Conservation (phyloP, 306 rosid genomes). For the Senna siamea region DNA sequence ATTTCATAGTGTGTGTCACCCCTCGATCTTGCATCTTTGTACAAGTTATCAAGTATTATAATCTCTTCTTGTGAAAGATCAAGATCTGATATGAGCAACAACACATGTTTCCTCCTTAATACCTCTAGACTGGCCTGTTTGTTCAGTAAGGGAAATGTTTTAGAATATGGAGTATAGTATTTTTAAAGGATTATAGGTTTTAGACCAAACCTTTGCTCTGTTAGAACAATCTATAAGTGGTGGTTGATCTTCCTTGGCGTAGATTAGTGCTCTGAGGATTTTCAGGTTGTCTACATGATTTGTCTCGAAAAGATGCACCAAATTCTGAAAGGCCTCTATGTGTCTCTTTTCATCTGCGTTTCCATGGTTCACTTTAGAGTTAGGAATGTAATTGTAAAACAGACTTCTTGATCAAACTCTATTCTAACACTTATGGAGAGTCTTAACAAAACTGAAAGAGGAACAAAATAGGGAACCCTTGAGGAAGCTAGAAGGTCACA, state of each 20-base stretch:
- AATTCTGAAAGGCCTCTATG: slow-evolving; percentile 61
- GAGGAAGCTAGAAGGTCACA: too few relatives aligned
- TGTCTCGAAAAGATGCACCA: slow-evolving; percentile 53
- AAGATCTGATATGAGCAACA: slow-evolving; percentile 80
- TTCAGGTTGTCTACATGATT: slow-evolving; percentile 75
- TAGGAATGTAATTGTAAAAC: slow-evolving; percentile 14
- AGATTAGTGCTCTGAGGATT: slow-evolving; percentile 60
- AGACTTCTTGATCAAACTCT: slow-evolving; percentile 17
- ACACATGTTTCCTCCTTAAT: slow-evolving; percentile 74
- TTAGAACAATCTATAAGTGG: slow-evolving; percentile 55
- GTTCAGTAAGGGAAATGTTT: slow-evolving; percentile 21
- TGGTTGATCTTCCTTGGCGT: slow-evolving; percentile 58
- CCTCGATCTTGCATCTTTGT: slow-evolving; percentile 45
- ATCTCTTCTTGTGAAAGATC: slow-evolving; percentile 73
- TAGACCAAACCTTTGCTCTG: slow-evolving; percentile 51
- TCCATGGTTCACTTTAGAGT: not conserved
- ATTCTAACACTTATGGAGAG: not conserved
- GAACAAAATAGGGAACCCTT: too few relatives aligned
- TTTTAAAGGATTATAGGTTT: not conserved
- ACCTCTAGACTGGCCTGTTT: slow-evolving; percentile 65
- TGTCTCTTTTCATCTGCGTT: slow-evolving; percentile 65
- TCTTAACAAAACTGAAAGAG: too few relatives aligned
- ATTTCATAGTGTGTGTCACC: slow-evolving; percentile 56
- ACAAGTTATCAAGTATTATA: slow-evolving; percentile 51
- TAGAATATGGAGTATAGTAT: not conserved